Percentiles rank a stretch among this genome's conserved stretches.
These are phyloP conservation scores for Phoma herbarum DNA, from an alignment of 2,329 filamentous ascomycete species.

Conservation along the genomic window DNA sequence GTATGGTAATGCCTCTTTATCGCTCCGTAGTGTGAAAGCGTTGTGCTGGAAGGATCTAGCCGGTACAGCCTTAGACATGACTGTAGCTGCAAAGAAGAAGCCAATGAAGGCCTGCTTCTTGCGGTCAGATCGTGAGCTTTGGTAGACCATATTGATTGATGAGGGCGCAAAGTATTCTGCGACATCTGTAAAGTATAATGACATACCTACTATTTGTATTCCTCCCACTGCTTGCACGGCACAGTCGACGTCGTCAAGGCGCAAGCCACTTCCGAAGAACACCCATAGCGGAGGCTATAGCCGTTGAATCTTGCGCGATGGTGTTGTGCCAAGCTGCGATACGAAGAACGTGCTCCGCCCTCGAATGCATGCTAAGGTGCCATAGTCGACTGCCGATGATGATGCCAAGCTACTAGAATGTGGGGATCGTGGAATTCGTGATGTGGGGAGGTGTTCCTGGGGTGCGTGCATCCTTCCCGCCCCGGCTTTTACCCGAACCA, in stretches of 20 bases:
- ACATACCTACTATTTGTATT: conserved; percentile 14
- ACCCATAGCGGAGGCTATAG: conserved; percentile 4
- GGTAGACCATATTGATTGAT: conserved; percentile 10
- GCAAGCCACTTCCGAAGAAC: conserved; percentile 13
- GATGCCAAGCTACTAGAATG: conserved; percentile 19
- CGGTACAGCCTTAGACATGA: conserved; percentile 14
- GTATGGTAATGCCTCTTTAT: conserved; percentile 38
- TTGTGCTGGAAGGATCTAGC: conserved; percentile 9
- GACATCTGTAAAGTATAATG: not conserved
- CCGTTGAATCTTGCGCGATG: conserved; percentile 3
- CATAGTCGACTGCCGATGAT: conserved; percentile 15
- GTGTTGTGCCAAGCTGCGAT: conserved; percentile 6
- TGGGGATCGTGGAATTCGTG: conserved; percentile 15
- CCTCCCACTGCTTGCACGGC: not conserved
- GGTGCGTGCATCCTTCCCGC: conserved; percentile 15
- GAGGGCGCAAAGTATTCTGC: not conserved
- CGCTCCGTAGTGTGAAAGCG: conserved; percentile 13
- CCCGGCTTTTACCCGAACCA: conserved; percentile 8
- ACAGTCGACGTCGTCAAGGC: conserved; percentile 1
- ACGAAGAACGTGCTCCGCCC: conserved; percentile 1
- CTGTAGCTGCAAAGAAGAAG: conserved; percentile 18
- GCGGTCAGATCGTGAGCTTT: conserved; percentile 10
- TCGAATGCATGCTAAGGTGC: not conserved
- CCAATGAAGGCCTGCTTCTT: conserved; percentile 20
- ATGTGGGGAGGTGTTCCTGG: conserved; percentile 14